Evolutionary conservation across 768 basidiomycete species (phyloP).

Genomic region (Ephemerocybe angulata): DNA sequence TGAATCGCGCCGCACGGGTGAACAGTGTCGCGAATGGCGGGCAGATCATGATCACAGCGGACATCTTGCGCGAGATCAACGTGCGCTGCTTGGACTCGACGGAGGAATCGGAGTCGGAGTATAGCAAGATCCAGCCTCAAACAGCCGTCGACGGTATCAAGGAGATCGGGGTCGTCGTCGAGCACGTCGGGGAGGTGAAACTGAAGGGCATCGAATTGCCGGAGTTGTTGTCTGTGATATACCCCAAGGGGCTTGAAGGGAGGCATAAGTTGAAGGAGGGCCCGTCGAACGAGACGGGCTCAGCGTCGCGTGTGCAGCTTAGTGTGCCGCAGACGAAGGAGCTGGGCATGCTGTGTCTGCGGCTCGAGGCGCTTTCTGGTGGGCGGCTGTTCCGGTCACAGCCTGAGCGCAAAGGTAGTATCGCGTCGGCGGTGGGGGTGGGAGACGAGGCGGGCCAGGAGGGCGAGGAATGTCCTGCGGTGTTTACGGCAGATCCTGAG

Average conservation of each 20-base stretch:
- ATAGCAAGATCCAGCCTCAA: slow-evolving; percentile 51
- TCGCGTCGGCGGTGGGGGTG: slow-evolving; percentile 23
- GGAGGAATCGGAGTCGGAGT: slow-evolving; percentile 57
- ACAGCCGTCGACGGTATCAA: slow-evolving; percentile 74
- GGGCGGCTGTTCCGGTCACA: slow-evolving; percentile 53
- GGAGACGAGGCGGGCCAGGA: slow-evolving; percentile 20
- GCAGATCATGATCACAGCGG: slow-evolving; percentile 88
- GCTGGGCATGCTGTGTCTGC: slow-evolving; percentile 68
- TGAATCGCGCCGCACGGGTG: slow-evolving; percentile 89
- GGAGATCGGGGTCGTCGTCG: slow-evolving; percentile 63
- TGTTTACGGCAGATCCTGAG: slow-evolving; percentile 56
- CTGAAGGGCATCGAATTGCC: slow-evolving; percentile 94
- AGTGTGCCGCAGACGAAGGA: slow-evolving; percentile 72
- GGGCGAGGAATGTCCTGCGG: neutral
- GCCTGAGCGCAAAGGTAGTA: slow-evolving; percentile 44
- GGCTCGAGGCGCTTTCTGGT: slow-evolving; percentile 74
- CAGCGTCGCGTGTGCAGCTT: slow-evolving; percentile 54
- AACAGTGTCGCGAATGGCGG: slow-evolving; percentile 82
- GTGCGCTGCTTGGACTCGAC: slow-evolving; percentile 54
- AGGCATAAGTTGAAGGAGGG: slow-evolving; percentile 57
- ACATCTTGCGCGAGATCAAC: slow-evolving; percentile 79
- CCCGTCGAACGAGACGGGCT: slow-evolving; percentile 19
- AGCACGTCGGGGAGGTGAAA: slow-evolving; percentile 83
- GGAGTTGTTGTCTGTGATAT: slow-evolving; percentile 81
- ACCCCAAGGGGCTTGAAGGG: slow-evolving; percentile 68